Conservation (phyloP, 108 stramenopile species). For the Cyclotella cryptica region DNA sequence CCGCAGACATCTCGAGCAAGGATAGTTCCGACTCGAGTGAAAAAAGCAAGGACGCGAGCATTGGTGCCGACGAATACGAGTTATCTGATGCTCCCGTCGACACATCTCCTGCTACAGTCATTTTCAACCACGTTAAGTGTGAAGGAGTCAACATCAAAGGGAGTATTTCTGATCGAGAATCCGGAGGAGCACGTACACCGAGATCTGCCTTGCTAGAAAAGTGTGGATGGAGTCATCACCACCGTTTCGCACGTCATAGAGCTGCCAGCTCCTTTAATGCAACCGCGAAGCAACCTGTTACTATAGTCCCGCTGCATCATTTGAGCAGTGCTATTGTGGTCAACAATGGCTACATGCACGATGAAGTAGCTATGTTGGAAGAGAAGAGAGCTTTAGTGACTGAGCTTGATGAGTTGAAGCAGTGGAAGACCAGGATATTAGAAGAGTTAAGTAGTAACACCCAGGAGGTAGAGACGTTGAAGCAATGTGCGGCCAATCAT, state of each 20-base stretch:
- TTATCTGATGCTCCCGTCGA: background rate
- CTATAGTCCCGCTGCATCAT: slow-evolving; percentile 6
- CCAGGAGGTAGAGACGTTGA: background rate
- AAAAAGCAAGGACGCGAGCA: background rate
- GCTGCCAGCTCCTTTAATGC: background rate
- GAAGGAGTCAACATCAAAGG: background rate
- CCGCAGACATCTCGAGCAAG: slow-evolving; percentile 6
- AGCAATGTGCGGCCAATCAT: background rate
- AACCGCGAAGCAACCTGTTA: background rate
- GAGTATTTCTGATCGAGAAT: background rate
- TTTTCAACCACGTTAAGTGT: background rate
- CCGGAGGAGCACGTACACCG: slow-evolving; percentile 6
- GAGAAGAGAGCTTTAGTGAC: background rate
- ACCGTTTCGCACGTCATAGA: slow-evolving; percentile 25
- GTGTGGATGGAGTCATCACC: slow-evolving; percentile 14
- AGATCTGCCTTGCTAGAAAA: slow-evolving; percentile 19
- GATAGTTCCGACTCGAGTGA: slow-evolving; percentile 13
- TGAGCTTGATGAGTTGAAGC: slow-evolving; percentile 9
- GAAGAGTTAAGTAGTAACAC: background rate
- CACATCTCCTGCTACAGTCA: background rate
- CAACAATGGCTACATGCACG: slow-evolving; percentile 4
- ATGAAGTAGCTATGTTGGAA: background rate
- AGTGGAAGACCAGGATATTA: slow-evolving; percentile 7
- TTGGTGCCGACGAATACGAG: background rate
- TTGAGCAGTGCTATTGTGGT: background rate